phyloP scores from a whole-genome alignment of 177 flowering plant species.

The Vitis hybrid region DNA sequence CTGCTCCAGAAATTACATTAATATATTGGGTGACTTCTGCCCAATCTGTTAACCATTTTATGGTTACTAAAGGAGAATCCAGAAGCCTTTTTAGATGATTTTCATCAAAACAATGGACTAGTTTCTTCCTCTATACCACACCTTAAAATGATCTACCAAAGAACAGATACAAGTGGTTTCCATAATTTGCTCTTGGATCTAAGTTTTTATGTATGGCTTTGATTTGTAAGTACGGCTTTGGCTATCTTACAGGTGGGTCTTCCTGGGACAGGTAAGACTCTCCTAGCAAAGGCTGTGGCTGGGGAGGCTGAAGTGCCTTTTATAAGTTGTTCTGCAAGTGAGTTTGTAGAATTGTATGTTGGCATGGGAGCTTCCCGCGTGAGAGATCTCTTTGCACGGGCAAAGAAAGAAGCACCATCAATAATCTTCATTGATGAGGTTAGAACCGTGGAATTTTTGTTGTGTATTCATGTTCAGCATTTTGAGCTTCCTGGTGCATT shows the following conservation, averaged over 20 bases:
- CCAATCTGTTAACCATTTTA: neutral
- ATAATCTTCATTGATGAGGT: slow-evolving; percentile 99
- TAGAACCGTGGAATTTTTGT: slow-evolving; percentile 3
- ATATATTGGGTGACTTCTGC: neutral
- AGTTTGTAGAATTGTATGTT: slow-evolving; percentile 95
- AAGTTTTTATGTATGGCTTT: neutral
- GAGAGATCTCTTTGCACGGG: slow-evolving; percentile 92
- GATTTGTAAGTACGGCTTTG: slow-evolving; percentile 5
- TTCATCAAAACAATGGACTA: too few relatives aligned
- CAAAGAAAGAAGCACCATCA: slow-evolving; percentile 97
- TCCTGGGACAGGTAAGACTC: slow-evolving; percentile 99
- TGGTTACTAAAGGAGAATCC: too few relatives aligned
- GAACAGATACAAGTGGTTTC: neutral
- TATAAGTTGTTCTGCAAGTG: slow-evolving; percentile 98
- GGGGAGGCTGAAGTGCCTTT: slow-evolving; percentile 99
- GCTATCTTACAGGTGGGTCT: slow-evolving; percentile 84
- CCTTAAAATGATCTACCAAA: too few relatives aligned
- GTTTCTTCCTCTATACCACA: too few relatives aligned
- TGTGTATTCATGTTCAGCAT: neutral
- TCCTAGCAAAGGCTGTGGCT: slow-evolving; percentile 97
- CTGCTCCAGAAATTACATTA: neutral
- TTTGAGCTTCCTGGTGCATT: slow-evolving; percentile 5
- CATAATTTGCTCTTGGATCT: neutral
- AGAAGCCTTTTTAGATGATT: too few relatives aligned
- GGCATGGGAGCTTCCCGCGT: slow-evolving; percentile 99